These are phyloP conservation scores for Ramaria rubella DNA, from an alignment of 768 basidiomycete genomes.

Conservation along the genomic window DNA sequence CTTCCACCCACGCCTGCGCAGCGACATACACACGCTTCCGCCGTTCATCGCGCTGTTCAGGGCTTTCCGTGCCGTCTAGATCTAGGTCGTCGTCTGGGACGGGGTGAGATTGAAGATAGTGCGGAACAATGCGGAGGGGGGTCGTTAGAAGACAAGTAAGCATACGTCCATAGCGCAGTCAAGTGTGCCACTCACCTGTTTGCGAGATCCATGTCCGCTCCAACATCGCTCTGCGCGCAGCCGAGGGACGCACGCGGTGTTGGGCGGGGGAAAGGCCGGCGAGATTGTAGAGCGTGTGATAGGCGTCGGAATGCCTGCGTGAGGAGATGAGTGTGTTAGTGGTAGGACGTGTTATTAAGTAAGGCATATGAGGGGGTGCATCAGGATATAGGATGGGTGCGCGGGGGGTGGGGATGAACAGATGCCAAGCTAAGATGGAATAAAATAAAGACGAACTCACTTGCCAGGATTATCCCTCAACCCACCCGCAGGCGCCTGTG, in stretches of 20 bases:
- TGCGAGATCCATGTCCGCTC: constrained; percentile 11
- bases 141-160: background rate
- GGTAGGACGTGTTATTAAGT: no score
- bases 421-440: background rate
- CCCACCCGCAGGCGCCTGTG: constrained; percentile 81
- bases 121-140: background rate
- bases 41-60: constrained; percentile 24
- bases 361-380: background rate
- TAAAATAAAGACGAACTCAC: constrained; percentile 33
- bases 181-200: constrained; percentile 9
- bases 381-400: background rate
- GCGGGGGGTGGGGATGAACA: no score
- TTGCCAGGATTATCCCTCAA: constrained; percentile 95
- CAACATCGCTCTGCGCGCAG: constrained; percentile 14
- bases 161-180: background rate
- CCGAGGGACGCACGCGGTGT: constrained; percentile 54
- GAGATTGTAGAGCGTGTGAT: constrained; percentile 92
- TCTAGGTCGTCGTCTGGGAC: background rate
- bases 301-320: constrained; percentile 76
- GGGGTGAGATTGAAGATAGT: background rate
- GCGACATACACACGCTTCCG: constrained; percentile 46
- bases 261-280: constrained; percentile 87
- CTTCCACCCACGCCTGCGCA: constrained; percentile 61
- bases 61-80: constrained; percentile 19
- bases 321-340: background rate